Evolutionary conservation across 2,329 filamentous ascomycete genomes (phyloP).

Genomic region (Diplodia scrobiculata): DNA sequence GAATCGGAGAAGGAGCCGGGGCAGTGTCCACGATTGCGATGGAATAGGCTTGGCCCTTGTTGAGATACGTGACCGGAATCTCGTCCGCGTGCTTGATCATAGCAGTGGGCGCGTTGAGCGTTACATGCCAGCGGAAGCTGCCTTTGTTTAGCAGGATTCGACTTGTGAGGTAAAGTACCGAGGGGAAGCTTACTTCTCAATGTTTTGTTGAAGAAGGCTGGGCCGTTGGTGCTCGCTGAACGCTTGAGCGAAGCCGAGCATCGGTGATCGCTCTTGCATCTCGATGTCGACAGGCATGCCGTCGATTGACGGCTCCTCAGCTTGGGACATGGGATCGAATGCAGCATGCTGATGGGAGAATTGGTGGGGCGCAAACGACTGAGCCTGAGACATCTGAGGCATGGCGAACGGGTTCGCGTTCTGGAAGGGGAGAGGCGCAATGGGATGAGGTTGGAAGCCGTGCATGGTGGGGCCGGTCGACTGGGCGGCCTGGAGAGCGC

Average conservation of each 20-base stretch:
- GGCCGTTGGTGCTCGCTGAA: conserved; percentile 53
- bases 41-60: conserved; percentile 94
- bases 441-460: conserved; percentile 60
- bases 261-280: conserved; percentile 63
- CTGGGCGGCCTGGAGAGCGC: conserved; percentile 62
- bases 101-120: conserved; percentile 88
- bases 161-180: neutral
- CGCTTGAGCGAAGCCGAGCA: conserved; percentile 58
- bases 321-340: conserved; percentile 76
- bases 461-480: conserved; percentile 57
- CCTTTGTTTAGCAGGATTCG: conserved; percentile 33
- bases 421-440: conserved; percentile 53
- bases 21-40: conserved; percentile 79
- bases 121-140: conserved; percentile 85
- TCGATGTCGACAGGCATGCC: conserved; percentile 58
- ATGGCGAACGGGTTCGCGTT: conserved; percentile 71
- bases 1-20: conserved; percentile 56
- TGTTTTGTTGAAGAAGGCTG: conserved; percentile 44
- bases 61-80: conserved; percentile 95
- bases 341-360: conserved; percentile 80
- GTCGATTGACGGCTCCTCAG: conserved; percentile 67
- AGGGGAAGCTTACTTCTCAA: conserved; percentile 50
- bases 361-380: conserved; percentile 71
- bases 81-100: conserved; percentile 91
- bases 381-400: conserved; percentile 47